Evolutionary conservation across 2,329 filamentous ascomycete genomes (phyloP).

Genomic region (Xylaria polymorpha): DNA sequence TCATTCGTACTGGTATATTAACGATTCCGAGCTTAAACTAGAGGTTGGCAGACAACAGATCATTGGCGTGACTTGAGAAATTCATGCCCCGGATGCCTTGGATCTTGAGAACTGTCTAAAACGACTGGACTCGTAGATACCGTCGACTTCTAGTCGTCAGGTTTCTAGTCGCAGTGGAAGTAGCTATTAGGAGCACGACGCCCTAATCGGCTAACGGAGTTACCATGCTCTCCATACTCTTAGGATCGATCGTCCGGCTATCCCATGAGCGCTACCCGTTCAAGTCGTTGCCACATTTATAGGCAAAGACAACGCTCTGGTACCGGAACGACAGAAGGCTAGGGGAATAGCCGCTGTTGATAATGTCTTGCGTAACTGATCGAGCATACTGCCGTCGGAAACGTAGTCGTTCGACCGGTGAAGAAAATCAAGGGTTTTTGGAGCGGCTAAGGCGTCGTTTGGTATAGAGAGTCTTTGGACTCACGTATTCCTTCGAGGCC

Average conservation of each 20-base stretch:
- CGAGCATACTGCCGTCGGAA: not conserved
- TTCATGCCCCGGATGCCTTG: not conserved
- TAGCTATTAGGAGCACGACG: not conserved
- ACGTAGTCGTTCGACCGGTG: not conserved
- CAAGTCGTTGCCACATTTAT: constrained; percentile 55
- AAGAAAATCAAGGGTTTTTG: not conserved
- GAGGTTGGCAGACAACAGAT: too few species aligned
- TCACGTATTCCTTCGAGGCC: not conserved
- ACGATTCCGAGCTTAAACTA: not conserved
- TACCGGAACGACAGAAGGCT: constrained; percentile 24
- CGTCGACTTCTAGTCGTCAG: not conserved
- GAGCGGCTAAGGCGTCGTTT: not conserved
- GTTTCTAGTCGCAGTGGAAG: not conserved
- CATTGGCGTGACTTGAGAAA: too few species aligned
- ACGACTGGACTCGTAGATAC: not conserved
- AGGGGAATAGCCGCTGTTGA: not conserved
- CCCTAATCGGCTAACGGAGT: not conserved
- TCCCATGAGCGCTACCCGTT: constrained; percentile 43
- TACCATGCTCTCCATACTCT: not conserved
- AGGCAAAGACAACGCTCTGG: constrained; percentile 51
- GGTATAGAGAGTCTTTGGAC: not conserved
- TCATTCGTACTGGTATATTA: not conserved
- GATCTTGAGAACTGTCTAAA: too few species aligned
- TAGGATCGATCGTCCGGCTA: not conserved
- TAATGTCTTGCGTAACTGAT: not conserved